These are phyloP conservation scores for Erythrobasidium hasegawianum DNA, from an alignment of 1,284 basidiomycete genomes.

Conservation along the genomic window DNA sequence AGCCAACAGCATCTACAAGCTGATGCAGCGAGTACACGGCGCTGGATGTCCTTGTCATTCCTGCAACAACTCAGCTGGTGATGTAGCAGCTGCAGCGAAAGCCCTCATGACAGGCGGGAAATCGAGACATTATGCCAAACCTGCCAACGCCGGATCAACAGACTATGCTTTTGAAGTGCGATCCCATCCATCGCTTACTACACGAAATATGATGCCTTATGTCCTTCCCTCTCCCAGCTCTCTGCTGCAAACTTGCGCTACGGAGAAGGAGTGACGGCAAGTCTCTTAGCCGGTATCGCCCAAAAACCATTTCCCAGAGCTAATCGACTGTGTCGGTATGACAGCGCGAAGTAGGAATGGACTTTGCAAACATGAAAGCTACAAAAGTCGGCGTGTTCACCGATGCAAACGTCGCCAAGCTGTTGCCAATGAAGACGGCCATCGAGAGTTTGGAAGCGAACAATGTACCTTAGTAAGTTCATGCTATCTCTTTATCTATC, in stretches of 20 bases:
- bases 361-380: conserved; percentile 83
- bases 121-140: conserved; percentile 60
- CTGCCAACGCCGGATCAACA: conserved; percentile 65
- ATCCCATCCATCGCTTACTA: no score
- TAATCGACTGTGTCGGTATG: no score
- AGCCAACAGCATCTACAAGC: conserved; percentile 19
- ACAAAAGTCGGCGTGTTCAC: conserved; percentile 89
- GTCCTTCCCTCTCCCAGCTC: no score
- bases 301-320: no score
- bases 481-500: background rate
- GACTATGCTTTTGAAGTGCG: conserved; percentile 94
- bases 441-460: conserved; percentile 69
- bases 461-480: conserved; percentile 55
- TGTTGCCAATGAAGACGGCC: conserved; percentile 69
- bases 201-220: no score
- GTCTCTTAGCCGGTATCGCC: conserved; percentile 8
- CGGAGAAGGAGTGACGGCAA: conserved; percentile 47
- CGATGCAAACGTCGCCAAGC: conserved; percentile 75
- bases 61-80: conserved; percentile 21
- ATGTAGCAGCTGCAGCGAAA: conserved; percentile 26
- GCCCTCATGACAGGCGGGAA: conserved; percentile 30
- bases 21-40: conserved; percentile 36
- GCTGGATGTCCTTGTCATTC: conserved; percentile 34
- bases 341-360: conserved; percentile 65
- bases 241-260: conserved; percentile 74